A percentile compares a stretch with the other conserved stretches of the same genome.
Evolutionary conservation across 2,329 filamentous ascomycete species (phyloP).

Genomic region (Claviceps digitariae): DNA sequence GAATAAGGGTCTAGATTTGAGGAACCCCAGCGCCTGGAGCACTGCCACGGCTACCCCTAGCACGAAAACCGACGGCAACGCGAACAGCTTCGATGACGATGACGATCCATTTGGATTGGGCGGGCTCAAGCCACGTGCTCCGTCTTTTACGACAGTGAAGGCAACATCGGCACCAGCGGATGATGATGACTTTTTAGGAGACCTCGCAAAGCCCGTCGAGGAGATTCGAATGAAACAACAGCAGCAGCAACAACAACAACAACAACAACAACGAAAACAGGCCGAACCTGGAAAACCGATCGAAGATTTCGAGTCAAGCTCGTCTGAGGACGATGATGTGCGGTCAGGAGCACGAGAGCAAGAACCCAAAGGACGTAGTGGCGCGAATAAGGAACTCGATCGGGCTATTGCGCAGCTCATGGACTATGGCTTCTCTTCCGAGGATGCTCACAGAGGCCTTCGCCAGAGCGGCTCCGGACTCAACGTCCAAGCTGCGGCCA

Average conservation of each 20-base stretch:
- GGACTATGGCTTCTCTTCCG: conserved; percentile 84
- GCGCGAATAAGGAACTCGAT: conserved; percentile 40
- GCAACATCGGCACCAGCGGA: conserved; percentile 25
- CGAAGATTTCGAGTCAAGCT: conserved; percentile 33
- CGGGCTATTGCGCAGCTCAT: conserved; percentile 76
- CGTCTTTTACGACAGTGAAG: conserved; percentile 14
- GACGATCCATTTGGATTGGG: conserved; percentile 82
- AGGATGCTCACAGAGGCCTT: conserved; percentile 70
- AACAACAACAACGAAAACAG: conserved; percentile 15
- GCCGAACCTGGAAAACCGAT: conserved; percentile 43
- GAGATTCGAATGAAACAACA: conserved; percentile 33
- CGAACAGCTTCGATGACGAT: conserved; percentile 46
- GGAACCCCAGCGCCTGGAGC: conserved; percentile 40
- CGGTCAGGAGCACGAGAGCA: conserved; percentile 8
- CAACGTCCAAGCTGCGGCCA: conserved; percentile 75
- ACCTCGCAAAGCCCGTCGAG: conserved; percentile 50
- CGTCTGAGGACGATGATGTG: conserved; percentile 27
- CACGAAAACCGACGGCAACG: conserved; percentile 5
- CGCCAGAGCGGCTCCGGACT: conserved; percentile 65
- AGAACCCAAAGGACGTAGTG: conserved; percentile 12
- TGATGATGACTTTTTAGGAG: conserved; percentile 53
- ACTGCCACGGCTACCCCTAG: conserved; percentile 10
- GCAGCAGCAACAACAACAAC: conserved; percentile 5
- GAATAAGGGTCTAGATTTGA: conserved; percentile 34
- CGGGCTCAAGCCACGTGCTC: conserved; percentile 35